These are phyloP conservation scores for Cryoendolithus antarcticus DNA, from an alignment of 2,329 filamentous ascomycete genomes.

Conservation along the genomic window DNA sequence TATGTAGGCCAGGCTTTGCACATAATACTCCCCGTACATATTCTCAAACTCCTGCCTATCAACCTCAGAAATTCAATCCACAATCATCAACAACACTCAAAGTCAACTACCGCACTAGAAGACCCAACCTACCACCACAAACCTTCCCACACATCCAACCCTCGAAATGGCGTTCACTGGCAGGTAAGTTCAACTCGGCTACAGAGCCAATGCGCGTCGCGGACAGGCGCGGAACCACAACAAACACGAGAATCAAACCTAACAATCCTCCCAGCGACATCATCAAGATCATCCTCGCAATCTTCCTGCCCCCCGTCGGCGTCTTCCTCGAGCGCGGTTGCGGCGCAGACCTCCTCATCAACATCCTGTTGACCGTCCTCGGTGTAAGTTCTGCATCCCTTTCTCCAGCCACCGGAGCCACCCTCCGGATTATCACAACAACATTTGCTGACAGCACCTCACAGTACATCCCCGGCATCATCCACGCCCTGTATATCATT, in stretches of 20 bases:
- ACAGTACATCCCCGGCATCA: conserved; percentile 51
- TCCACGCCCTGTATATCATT: conserved; percentile 90
- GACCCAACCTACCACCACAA: neutral
- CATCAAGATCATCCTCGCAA: conserved; percentile 75
- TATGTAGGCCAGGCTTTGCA: too few relatives aligned
- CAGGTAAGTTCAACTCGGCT: conserved; percentile 28
- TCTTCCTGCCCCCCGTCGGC: conserved; percentile 80
- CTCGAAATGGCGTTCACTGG: conserved; percentile 48
- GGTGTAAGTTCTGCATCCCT: conserved; percentile 3
- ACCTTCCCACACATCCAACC: conserved; percentile 7
- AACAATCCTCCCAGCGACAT: conserved; percentile 44
- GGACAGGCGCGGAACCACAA: conserved; percentile 1
- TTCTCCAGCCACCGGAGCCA: too few relatives aligned
- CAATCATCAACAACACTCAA: neutral
- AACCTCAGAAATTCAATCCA: too few relatives aligned
- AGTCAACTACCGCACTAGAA: conserved; percentile 1
- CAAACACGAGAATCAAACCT: conserved; percentile 11
- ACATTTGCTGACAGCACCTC: conserved; percentile 26
- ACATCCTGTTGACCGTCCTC: conserved; percentile 74
- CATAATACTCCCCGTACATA: too few relatives aligned
- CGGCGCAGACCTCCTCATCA: conserved; percentile 77
- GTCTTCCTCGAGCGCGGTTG: conserved; percentile 92
- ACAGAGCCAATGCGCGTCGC: conserved; percentile 4
- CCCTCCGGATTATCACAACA: neutral
- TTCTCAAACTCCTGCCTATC: too few relatives aligned